Base-by-base conservation (phyloP, 2,329 filamentous ascomycete species). In the Shiraia sp. region DNA sequence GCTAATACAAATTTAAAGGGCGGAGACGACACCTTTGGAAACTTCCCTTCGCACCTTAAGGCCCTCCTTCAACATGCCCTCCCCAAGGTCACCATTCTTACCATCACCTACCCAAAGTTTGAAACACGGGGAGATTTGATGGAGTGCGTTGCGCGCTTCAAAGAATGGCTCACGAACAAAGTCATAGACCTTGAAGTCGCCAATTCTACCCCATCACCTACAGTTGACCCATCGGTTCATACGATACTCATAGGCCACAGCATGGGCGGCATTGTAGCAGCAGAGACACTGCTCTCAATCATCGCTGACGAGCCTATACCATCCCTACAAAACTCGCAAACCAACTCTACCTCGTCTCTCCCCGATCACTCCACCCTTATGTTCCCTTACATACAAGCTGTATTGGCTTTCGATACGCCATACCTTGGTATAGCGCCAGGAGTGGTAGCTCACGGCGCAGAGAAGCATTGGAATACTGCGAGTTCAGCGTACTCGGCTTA, bases 151-250 rank as follows among this genome's bases (percentile, higher is more conserved):
- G 75, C 76, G 46, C 77, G 81, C 19, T 91, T 93, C 70, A 82
- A 85, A 52, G 85, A 88, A 71, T 93, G 88, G 86, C 81, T 97
- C 12, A 83, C 91, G 53, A 86, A 96, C 65, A 88, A 88, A 59
- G 88, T 97, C 57, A 96, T 97, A 58, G 93, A 97, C 68, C 77
- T 96, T 59, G 92, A 99, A 72, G 91, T 96, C 42, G 83, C 80
- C 19, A 87, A 88, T 55, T 78, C 79, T 32, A 92, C 90, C 0
- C 81, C 88, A 1, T 91, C 87, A 4, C 91, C 91, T 0, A 95
- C 88, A 0, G 79, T 95, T 50, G 89, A 95, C 47, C 90, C 90
- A 4, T 90, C 86, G 0, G 89, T 96, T 14, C 85, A 84, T 60
- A 86, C 87, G 19, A 79, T 96, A 32, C 79, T 96, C 12, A 75